These are phyloP conservation scores for Agrocybe chaxingu DNA, from an alignment of 768 basidiomycete genomes.

Conservation along the genomic window DNA sequence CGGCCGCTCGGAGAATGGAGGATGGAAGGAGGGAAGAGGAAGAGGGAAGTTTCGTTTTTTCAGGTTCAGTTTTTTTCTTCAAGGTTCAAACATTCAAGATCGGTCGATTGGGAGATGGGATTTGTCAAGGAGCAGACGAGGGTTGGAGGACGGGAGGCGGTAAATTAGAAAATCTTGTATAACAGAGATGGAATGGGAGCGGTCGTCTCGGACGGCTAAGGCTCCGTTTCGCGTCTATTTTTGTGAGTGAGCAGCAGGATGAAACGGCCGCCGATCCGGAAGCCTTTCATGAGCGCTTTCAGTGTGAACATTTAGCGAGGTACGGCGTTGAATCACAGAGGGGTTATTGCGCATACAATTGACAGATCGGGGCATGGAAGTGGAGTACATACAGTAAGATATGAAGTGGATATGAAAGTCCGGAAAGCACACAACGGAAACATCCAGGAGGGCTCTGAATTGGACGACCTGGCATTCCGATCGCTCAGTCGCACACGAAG, in stretches of 20 bases:
- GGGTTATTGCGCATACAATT: background rate
- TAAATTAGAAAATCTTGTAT: background rate
- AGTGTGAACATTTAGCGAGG: background rate
- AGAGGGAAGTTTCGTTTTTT: background rate
- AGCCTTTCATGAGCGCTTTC: background rate
- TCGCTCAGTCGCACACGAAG: too few species aligned
- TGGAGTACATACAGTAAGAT: too few species aligned
- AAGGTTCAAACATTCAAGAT: constrained; percentile 5
- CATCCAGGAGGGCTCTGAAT: too few species aligned
- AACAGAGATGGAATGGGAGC: constrained; percentile 12
- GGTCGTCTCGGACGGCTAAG: constrained; percentile 15
- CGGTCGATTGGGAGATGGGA: background rate
- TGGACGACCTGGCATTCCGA: too few species aligned
- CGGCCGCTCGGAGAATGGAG: constrained; percentile 7
- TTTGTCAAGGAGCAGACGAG: background rate
- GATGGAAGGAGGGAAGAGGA: constrained; percentile 2
- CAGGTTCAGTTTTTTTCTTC: constrained; percentile 2
- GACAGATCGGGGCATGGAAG: too few species aligned
- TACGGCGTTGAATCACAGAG: background rate
- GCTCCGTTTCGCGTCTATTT: constrained; percentile 13
- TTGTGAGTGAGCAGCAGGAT: constrained; percentile 4
- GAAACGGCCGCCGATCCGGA: background rate
- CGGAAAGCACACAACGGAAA: too few species aligned
- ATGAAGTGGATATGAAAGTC: too few species aligned
- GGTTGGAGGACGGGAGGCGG: background rate